Percentiles rank a stretch among this genome's conserved stretches.
phyloP scores from a whole-genome alignment of 768 basidiomycete genomes.

The Trametes villosa region DNA sequence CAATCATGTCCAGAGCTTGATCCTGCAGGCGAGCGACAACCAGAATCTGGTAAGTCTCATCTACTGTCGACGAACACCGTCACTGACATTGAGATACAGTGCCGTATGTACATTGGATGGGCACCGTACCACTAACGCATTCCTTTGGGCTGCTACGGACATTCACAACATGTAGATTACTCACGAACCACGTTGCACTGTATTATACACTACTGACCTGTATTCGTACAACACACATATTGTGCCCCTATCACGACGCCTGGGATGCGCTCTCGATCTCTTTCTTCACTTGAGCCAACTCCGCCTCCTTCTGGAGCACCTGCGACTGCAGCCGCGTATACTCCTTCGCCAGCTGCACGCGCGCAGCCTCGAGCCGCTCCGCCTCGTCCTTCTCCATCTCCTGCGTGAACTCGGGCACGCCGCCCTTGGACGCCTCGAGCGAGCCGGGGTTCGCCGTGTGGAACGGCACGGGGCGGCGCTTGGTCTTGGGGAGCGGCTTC shows the following conservation, averaged over 20 bases:
- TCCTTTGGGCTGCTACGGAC: not conserved
- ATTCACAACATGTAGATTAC: not conserved
- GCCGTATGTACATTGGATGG: slow-evolving; percentile 92
- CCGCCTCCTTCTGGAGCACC: slow-evolving; percentile 82
- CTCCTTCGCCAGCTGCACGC: slow-evolving; percentile 71
- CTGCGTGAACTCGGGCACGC: slow-evolving; percentile 82
- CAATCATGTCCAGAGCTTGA: slow-evolving; percentile 89
- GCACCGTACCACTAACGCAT: slow-evolving; percentile 68
- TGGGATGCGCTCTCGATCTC: slow-evolving; percentile 38
- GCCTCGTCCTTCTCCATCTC: slow-evolving; percentile 89
- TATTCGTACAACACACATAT: slow-evolving; percentile 10
- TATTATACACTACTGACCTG: slow-evolving; percentile 14
- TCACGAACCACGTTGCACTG: not conserved
- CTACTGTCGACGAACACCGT: not conserved
- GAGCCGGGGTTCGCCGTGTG: slow-evolving; percentile 58
- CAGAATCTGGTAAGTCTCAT: slow-evolving; percentile 59
- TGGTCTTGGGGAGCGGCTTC: slow-evolving; percentile 72
- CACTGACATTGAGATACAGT: slow-evolving; percentile 47
- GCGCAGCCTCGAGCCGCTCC: slow-evolving; percentile 77
- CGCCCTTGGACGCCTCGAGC: slow-evolving; percentile 64
- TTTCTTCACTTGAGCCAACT: slow-evolving; percentile 71
- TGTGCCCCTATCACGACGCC: not conserved
- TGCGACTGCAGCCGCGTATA: slow-evolving; percentile 71
- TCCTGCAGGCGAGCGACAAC: slow-evolving; percentile 82
- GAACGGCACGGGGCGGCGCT: slow-evolving; percentile 69